A percentile compares a stretch with the other conserved stretches of the same genome.
These are phyloP conservation scores for Fusarium praegraminearum DNA, from an alignment of 2,329 filamentous ascomycete genomes.

Conservation along the genomic window DNA sequence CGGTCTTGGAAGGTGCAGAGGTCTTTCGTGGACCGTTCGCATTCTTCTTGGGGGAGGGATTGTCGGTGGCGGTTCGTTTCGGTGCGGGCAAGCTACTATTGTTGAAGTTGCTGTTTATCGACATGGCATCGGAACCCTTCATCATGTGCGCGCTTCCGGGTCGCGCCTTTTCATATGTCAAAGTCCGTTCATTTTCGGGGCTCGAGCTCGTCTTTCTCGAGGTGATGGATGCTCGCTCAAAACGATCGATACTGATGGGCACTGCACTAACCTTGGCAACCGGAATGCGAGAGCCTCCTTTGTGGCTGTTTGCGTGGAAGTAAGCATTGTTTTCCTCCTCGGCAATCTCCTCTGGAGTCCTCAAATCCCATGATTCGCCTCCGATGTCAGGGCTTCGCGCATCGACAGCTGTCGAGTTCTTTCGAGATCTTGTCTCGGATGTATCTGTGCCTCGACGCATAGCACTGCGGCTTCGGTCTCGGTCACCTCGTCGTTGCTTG, in stretches of 20 bases:
- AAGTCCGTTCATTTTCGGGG: constrained; percentile 66
- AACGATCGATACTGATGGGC: constrained; percentile 77
- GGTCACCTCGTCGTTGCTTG: constrained; percentile 56
- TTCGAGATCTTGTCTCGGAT: constrained; percentile 55
- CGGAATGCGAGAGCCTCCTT: constrained; percentile 84
- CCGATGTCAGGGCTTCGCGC: constrained; percentile 55
- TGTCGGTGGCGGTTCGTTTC: constrained; percentile 61
- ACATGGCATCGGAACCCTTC: constrained; percentile 48
- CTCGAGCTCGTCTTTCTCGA: constrained; percentile 68
- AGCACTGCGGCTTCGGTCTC: constrained; percentile 52
- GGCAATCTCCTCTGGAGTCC: constrained; percentile 82
- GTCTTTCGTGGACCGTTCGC: constrained; percentile 57
- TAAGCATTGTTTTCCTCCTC: constrained; percentile 66
- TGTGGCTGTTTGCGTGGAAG: constrained; percentile 65
- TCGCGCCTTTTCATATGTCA: constrained; percentile 71
- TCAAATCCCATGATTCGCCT: constrained; percentile 75
- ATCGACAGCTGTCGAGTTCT: constrained; percentile 60
- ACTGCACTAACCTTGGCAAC: constrained; percentile 83
- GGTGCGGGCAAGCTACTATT: constrained; percentile 44
- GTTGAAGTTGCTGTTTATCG: constrained; percentile 33
- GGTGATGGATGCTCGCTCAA: constrained; percentile 73
- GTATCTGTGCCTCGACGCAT: constrained; percentile 51
- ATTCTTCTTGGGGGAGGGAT: constrained; percentile 65
- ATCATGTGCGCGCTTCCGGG: constrained; percentile 77
- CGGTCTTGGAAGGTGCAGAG: constrained; percentile 59